Evolutionary conservation across 2,329 filamentous ascomycete genomes (phyloP).

Genomic region (Fusarium papillatum): DNA sequence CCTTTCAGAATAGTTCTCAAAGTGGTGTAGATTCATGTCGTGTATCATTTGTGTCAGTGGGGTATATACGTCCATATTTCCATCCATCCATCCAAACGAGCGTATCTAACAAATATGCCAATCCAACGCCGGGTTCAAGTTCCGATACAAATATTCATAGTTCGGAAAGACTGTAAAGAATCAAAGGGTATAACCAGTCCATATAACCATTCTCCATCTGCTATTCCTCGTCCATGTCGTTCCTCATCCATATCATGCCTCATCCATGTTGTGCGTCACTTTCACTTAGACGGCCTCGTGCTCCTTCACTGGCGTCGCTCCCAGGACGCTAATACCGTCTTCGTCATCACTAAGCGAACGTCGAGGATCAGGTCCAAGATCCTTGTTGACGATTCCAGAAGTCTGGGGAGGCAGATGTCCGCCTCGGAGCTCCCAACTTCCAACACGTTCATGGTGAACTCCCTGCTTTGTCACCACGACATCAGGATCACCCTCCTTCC

Average conservation of each 20-base stretch:
- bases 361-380: constrained; percentile 31
- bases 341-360: constrained; percentile 43
- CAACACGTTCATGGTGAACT: constrained; percentile 58
- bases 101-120: constrained; percentile 12
- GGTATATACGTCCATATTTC: neutral
- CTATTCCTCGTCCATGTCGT: neutral
- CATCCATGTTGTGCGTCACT: neutral
- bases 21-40: neutral
- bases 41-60: neutral
- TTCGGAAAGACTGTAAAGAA: constrained; percentile 36
- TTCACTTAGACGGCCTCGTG: constrained; percentile 53
- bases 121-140: constrained; percentile 29
- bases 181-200: constrained; percentile 39
- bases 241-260: neutral
- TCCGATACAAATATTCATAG: constrained; percentile 8
- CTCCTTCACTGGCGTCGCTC: constrained; percentile 52
- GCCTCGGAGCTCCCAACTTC: constrained; percentile 63
- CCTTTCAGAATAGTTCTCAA: neutral
- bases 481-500: constrained; percentile 59
- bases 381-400: constrained; percentile 42
- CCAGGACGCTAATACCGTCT: constrained; percentile 53
- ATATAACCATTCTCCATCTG: constrained; percentile 1
- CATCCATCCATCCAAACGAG: constrained; percentile 23
- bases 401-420: constrained; percentile 25
- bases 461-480: constrained; percentile 56